Evolutionary conservation across 305 asterid species (phyloP), one percentile per base, ranked within the genome.

Genomic region (Rubia balearica): DNA sequence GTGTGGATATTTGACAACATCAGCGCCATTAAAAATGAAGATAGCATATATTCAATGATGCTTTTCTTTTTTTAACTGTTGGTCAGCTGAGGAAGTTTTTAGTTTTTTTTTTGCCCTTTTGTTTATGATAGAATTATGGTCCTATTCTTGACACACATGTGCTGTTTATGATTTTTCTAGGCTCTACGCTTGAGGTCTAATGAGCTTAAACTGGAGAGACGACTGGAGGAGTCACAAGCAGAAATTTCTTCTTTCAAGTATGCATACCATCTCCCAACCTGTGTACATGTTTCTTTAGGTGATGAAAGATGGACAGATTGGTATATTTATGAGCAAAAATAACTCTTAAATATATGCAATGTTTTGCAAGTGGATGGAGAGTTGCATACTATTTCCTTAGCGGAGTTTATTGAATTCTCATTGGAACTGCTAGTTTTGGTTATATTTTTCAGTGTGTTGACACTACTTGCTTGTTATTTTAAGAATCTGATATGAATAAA

Each of bases 101-200:
- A 24, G 3, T 67, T 55, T 22, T 57, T 66, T 16, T 42, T 55
- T 5, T 11, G 13, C 40, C 63, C 12, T 43, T 24, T 57, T 55
- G 60, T 43, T 33, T 24, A 7, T 55, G 21, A 30, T 10, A 2
- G 33, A 8, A 17, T 46, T 41, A 45, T 53, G 55, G 40, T 62
- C 53, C 1, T 36, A 46, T 73, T 46, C 48, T 67, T 41, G 57
- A 69, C 57, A 63, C 72, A 27, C 72, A 43, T 73, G 24, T 57
- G 65, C 65, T 61, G 66, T 36, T 78, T 53, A 75, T 43, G 57
- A 73, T 67, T 36, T 83, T 68, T 80, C 22, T 69, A 94, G 99
- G 96, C 97, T 72, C 85, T 94, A 77, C 87, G 95, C 61, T 79
- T 94, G 93, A 89, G 97, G 85, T 94, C 99, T 74, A 91, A 85